Conservation (phyloP, 257 asterid species). For the Datura wrightii region DNA sequence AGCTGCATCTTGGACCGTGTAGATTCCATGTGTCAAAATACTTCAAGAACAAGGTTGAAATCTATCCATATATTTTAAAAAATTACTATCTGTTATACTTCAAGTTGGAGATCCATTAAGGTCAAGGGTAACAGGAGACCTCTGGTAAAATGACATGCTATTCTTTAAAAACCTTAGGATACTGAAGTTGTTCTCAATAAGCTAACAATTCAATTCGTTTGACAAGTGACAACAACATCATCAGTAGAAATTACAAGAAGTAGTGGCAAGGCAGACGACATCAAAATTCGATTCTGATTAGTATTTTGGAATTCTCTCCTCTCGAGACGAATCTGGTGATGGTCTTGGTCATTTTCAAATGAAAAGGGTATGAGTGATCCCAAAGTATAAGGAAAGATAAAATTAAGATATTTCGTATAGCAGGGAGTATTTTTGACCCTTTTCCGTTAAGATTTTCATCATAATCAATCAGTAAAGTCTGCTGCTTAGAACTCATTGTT, state of each 20-base stretch:
- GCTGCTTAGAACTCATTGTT: not conserved
- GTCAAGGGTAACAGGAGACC: slow-evolving; percentile 20
- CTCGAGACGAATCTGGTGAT: not conserved
- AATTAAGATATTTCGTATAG: slow-evolving; percentile 1
- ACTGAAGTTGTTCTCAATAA: not conserved
- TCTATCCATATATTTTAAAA: not conserved
- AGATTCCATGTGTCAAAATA: not conserved
- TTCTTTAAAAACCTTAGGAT: not conserved
- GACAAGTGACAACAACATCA: not conserved
- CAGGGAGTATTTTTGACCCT: not conserved
- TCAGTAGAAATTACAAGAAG: not conserved
- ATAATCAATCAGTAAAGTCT: not conserved
- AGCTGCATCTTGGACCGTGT: not conserved
- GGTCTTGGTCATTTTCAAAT: not conserved
- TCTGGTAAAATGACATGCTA: not conserved
- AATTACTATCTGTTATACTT: not conserved
- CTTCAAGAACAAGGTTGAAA: not conserved
- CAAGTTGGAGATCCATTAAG: not conserved
- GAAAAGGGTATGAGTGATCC: not conserved
- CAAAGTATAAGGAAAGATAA: not conserved
- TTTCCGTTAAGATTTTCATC: not conserved
- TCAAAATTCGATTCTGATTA: not conserved
- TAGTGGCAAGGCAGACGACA: slow-evolving; percentile 4
- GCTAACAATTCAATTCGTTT: not conserved
- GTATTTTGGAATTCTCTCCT: no score